Evolutionary conservation across 805 yeast genomes (phyloP), one percentile per base, ranked within the genome.

Genomic region (Myxozyma melibiosi): DNA sequence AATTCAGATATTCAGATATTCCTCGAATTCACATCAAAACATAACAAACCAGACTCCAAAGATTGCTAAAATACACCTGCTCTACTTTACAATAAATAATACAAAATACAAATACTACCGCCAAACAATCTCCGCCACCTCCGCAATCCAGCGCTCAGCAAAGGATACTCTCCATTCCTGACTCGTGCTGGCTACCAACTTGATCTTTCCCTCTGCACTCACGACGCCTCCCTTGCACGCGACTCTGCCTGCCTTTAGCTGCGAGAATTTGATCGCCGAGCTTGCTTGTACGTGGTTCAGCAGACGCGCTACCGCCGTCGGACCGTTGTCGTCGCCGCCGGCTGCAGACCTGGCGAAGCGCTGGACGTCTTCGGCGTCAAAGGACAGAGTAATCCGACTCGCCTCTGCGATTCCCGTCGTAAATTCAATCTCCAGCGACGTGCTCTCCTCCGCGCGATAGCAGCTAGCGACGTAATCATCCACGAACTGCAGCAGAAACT

Each of bases 121-220:
- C 50, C 45, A 49, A 3, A 44, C 54, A 18, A 43, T 25, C 25
- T 20, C 41, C 9, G 45, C 28, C n/a, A 55, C 22, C 25, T 44
- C 34, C 33, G 33, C 43, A 2, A 44, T 37, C 55, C 52, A 44
- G 7, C 18, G 16, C 8, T 34, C 39, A 2, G 33, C 51, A 38
- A 55, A 55, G 8, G 8, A 37, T 2, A 18, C 13, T 18, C 48
- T 35, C 55, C 54, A 50, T 8, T 35, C 45, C 6, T 13, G 33
- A 5, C 31, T 35, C 2, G 45, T 8, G 5, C 49, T 43, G 11
- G 48, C 13, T 4, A 53, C 33, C 4, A 50, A 24, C 35, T 58
- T 58, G 40, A 58, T 20, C 20, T 51, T 39, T 2, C 62, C 62
- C n/a, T 55, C 60, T 1, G 39, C 18, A 3, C 49, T 25, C 6